phyloP scores from a whole-genome alignment of 306 rosid species.

The Glycine soja region DNA sequence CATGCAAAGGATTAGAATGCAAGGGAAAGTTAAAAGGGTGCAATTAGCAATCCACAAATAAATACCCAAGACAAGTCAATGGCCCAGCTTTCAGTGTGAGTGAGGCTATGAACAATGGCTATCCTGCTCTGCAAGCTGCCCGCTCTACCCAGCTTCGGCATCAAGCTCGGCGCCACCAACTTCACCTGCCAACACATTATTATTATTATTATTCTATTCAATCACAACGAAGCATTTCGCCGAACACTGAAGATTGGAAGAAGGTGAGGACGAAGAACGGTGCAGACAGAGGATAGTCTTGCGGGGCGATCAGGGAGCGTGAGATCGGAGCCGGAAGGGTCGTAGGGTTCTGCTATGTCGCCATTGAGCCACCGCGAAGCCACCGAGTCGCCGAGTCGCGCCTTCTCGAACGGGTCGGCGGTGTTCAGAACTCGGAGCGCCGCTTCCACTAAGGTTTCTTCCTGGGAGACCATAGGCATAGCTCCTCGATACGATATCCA shows the following conservation, averaged over 20 bases:
- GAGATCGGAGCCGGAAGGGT: conserved; percentile 51
- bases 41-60: background rate
- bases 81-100: conserved; percentile 96
- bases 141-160: conserved; percentile 80
- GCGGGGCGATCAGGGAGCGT: conserved; percentile 82
- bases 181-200: conserved; percentile 58
- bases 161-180: conserved; percentile 74
- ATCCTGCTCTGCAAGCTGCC: conserved; percentile 83
- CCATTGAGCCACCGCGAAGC: conserved; percentile 83
- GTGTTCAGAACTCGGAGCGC: conserved; percentile 83
- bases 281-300: conserved; percentile 65
- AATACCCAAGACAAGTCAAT: conserved; percentile 89
- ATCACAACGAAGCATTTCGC: conserved; percentile 43
- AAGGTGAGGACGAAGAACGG: background rate
- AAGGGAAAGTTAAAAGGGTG: background rate
- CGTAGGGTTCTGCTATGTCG: conserved; percentile 57
- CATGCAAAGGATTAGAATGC: background rate
- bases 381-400: conserved; percentile 68
- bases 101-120: conserved; percentile 86
- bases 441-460: conserved; percentile 68
- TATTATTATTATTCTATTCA: background rate
- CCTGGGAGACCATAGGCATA: background rate
- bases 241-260: conserved; percentile 31
- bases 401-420: conserved; percentile 85
- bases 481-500: background rate